Conservation (phyloP, 23 red algal genomes). For the Gracilaria gracilis region DNA sequence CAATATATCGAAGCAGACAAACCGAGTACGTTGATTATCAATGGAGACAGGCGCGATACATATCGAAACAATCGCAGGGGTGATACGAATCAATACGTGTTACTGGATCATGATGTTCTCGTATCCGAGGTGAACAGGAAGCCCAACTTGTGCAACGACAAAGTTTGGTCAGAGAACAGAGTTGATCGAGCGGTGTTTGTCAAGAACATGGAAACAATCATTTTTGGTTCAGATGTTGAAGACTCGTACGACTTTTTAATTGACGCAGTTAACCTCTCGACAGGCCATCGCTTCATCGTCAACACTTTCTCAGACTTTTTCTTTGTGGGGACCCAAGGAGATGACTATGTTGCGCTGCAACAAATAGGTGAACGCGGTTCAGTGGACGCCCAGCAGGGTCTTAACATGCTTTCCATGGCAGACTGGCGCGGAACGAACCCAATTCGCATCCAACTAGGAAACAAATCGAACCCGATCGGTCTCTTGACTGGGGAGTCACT, state of each 20-base stretch:
- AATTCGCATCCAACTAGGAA: background rate
- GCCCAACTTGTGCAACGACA: background rate
- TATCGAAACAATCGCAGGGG: background rate
- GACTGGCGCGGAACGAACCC: background rate
- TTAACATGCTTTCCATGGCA: constrained; percentile 2
- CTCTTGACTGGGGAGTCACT: background rate
- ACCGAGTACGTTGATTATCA: background rate
- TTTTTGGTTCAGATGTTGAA: background rate
- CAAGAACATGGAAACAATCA: constrained; percentile 9
- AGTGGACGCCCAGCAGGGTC: background rate
- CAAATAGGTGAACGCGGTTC: background rate
- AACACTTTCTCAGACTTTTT: background rate
- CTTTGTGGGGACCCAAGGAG: background rate
- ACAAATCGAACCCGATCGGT: background rate
- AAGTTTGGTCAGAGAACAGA: background rate
- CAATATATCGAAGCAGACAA: constrained; percentile 2
- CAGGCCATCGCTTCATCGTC: constrained; percentile 23
- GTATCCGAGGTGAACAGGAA: background rate
- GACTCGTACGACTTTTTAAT: background rate
- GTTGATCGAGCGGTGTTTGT: constrained; percentile 8
- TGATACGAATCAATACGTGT: no score
- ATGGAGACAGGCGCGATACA: background rate
- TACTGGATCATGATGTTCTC: constrained; percentile 21
- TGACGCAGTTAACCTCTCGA: background rate
- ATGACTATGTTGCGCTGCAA: background rate